These are phyloP conservation scores for Lentinula boryana DNA, from an alignment of 768 basidiomycete genomes.

Conservation along the genomic window DNA sequence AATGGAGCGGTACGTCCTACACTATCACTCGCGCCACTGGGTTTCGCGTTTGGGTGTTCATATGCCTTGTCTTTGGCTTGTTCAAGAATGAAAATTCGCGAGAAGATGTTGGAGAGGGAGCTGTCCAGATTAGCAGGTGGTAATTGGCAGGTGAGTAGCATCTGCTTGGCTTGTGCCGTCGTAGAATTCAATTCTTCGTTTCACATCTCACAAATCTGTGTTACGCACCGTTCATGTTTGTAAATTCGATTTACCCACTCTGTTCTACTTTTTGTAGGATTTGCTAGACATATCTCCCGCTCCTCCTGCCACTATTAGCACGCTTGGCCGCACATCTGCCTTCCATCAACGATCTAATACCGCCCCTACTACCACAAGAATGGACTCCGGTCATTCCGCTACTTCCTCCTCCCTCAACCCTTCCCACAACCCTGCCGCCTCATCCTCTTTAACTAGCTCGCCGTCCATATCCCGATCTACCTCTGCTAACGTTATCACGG, in stretches of 20 bases:
- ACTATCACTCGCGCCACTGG: not conserved
- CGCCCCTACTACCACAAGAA: constrained; percentile 9
- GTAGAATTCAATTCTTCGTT: no score
- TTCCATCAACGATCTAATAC: constrained; percentile 7
- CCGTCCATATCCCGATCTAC: constrained; percentile 11
- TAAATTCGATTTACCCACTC: not conserved
- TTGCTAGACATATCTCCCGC: constrained; percentile 29
- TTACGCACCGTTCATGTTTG: not conserved
- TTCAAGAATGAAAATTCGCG: constrained; percentile 54
- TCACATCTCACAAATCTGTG: not conserved
- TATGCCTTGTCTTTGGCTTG: not conserved
- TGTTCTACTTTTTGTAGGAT: constrained; percentile 11
- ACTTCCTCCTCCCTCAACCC: not conserved
- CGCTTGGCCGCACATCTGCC: constrained; percentile 19
- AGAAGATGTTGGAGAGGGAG: constrained; percentile 72
- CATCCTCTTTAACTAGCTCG: constrained; percentile 11
- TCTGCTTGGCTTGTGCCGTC: not conserved
- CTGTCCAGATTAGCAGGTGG: constrained; percentile 66
- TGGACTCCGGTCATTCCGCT: constrained; percentile 3
- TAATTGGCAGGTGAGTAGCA: constrained; percentile 67
- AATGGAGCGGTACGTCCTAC: constrained; percentile 51
- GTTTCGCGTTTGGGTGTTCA: not conserved
- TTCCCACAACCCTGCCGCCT: not conserved
- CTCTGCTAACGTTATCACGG: constrained; percentile 14
- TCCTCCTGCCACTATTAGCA: constrained; percentile 6